A percentile compares a stretch with the other conserved stretches of the same genome.
Evolutionary conservation across 352 stramenopile species (phyloP).

Genomic region (Globisporangium mamillatum): DNA sequence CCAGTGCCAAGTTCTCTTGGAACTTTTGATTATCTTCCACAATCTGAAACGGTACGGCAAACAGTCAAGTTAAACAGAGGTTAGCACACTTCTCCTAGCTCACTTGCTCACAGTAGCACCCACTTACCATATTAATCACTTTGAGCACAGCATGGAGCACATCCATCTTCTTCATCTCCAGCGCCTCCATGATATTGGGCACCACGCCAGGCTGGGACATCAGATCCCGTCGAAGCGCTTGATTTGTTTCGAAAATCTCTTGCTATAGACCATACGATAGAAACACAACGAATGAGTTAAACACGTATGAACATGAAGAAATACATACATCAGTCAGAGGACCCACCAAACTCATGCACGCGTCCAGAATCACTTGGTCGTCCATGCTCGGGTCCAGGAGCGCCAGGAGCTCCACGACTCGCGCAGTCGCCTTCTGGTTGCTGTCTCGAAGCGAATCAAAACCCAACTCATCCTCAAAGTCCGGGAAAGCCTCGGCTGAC

Average conservation of each 20-base stretch:
- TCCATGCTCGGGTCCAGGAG: conserved; percentile 85
- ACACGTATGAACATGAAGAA: not conserved
- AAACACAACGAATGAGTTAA: not conserved
- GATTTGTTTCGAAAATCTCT: conserved; percentile 80
- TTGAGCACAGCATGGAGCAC: conserved; percentile 82
- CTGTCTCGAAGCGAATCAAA: conserved; percentile 74
- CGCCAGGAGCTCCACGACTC: conserved; percentile 73
- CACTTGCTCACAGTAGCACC: not conserved
- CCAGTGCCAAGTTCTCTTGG: conserved; percentile 89
- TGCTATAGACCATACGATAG: conserved; percentile 31
- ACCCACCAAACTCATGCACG: conserved; percentile 65
- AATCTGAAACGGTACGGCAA: conserved; percentile 38
- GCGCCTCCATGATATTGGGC: conserved; percentile 91
- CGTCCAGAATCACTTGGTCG: conserved; percentile 81
- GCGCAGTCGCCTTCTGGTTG: conserved; percentile 72
- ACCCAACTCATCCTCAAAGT: conserved; percentile 83
- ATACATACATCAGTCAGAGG: not conserved
- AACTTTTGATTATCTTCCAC: conserved; percentile 89
- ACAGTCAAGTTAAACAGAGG: not conserved
- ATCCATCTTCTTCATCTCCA: conserved; percentile 90
- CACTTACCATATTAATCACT: conserved; percentile 78
- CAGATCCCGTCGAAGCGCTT: conserved; percentile 67
- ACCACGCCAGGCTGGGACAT: conserved; percentile 91
- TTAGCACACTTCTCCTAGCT: not conserved
- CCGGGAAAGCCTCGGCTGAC: conserved; percentile 36